Evolutionary conservation across 148 eudicot genomes (phyloP), one percentile per base, ranked within the genome.

Genomic region (Diospyros lotus): DNA sequence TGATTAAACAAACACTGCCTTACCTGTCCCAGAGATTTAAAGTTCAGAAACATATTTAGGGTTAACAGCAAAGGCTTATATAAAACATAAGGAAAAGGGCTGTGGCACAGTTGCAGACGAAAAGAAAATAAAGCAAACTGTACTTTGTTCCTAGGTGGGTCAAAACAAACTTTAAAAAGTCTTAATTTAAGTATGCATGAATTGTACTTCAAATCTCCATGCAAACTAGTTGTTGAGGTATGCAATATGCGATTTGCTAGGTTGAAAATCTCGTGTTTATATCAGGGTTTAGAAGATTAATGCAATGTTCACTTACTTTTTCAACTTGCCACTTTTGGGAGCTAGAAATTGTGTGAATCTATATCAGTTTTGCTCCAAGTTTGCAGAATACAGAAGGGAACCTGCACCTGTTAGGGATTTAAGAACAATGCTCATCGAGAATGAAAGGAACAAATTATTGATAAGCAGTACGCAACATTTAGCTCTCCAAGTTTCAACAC

Each of bases 61-160:
- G 28, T 28, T 28, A 28, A 28, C 28, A 28, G 28, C 28, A 28
- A 28, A 28, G 28, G 28, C 28, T 28, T 42, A 17, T 56, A 77
- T 43, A 70, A 70, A 40, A n/a, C 58, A 54, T 6, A 11, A 55
- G 46, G 17, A 46, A 58, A 55, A 28, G 73, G 66, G 7, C 58
- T 9, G 15, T 2, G 55, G 76, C 72, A 73, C 66, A 72, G 58
- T 42, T 38, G 69, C 76, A 72, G 53, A 67, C 66, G 76, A 43
- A 66, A 72, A 64, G n/a, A 58, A 72, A 78, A 54, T 72, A 15
- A 46, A 73, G 50, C 48, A 15, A 71, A 66, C 9, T 82, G 91
- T 88, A 88, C 91, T 85, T 87, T 38, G 75, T 58, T 66, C 74
- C 81, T 83, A 78, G 83, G 75, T 58, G 55, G 66, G 54, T 75